Evolutionary conservation across 2,329 filamentous ascomycete species (phyloP).

Genomic region (Verruconis gallopava): DNA sequence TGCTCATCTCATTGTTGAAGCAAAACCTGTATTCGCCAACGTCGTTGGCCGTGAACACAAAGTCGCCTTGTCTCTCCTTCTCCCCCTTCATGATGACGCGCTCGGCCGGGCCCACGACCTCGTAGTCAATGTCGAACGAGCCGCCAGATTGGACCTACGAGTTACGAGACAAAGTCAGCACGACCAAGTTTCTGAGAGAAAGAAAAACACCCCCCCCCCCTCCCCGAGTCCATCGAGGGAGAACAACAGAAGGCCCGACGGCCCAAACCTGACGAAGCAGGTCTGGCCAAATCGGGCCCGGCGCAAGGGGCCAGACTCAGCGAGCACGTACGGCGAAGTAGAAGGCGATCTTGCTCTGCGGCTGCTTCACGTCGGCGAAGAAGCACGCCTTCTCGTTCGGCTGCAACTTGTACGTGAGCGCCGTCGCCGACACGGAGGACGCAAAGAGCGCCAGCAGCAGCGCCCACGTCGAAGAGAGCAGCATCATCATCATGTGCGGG

Average conservation of each 20-base stretch:
- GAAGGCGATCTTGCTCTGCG: slow-evolving; percentile 83
- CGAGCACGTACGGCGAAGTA: slow-evolving; percentile 76
- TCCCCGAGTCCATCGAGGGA: no score
- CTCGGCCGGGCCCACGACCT: slow-evolving; percentile 67
- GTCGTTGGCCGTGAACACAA: slow-evolving; percentile 87
- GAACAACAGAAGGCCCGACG: no score
- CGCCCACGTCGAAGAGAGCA: slow-evolving; percentile 45
- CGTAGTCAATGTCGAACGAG: slow-evolving; percentile 93
- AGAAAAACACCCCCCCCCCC: no score
- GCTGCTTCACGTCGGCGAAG: slow-evolving; percentile 65
- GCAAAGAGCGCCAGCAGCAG: slow-evolving; percentile 60
- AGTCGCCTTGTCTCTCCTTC: slow-evolving; percentile 93
- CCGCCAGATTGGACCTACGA: slow-evolving; percentile 95
- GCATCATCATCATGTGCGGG: no score
- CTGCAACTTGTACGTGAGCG: slow-evolving; percentile 81
- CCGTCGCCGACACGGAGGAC: slow-evolving; percentile 67
- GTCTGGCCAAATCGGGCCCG: not conserved
- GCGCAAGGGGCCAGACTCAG: not conserved
- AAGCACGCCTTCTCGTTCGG: slow-evolving; percentile 96
- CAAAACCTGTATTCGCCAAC: slow-evolving; percentile 89
- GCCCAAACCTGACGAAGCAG: no score
- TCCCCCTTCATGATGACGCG: slow-evolving; percentile 72
- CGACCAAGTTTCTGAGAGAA: not conserved
- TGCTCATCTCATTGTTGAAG: slow-evolving; percentile 98
- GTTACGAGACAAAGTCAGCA: no score